Evolutionary conservation across 2,329 filamentous ascomycete genomes (phyloP), one percentile per base, ranked within the genome.

Genomic region (Harringtonia aguacate): DNA sequence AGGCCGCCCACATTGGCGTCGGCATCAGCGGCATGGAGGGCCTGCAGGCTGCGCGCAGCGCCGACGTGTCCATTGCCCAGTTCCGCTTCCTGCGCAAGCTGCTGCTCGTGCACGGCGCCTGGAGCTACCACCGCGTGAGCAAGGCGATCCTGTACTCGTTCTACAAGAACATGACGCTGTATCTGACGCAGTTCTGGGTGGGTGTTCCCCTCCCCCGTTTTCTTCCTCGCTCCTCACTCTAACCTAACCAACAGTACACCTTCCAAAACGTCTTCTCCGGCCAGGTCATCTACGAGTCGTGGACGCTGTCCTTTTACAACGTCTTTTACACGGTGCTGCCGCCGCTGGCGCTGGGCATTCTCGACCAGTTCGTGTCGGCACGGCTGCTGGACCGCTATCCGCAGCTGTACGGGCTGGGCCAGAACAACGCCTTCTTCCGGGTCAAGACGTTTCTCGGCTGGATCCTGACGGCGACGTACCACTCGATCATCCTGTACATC

Each of bases 101-200:
- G 44, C 75, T 97, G 24, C 75, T 98, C 22, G 92, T 98, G 12
- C 92, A 98, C 58, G 92, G 92, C 21, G 83, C 89, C 7, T 98
- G 92, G 92, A 94, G 87, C 60, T 98, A 98, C 60, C 90, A 95
- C 61, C 84, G 92, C 47, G 84, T 98, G 60, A 90, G 85, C 73
- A 95, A 94, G 67, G 88, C 94, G 47, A 97, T 98, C 56, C 65
- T 98, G 50, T 98, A 95, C 66, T 97, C 92, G 8, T 98, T 97
- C 63, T 98, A 98, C 73, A 98, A 98, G 73, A 98, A 98, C 66
- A 95, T 97, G 53, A 84, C 89, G 18, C 72, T 98, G 49, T 98
- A 97, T 67, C 89, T 98, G 84, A 98, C 94, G 48, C 94, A 98
- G 61, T 98, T 98, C 61, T 98, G 94, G 87, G 84, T 88, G 71